Evolutionary conservation across 768 basidiomycete species (phyloP).

Genomic region (Boletus rufocinnamomeus): DNA sequence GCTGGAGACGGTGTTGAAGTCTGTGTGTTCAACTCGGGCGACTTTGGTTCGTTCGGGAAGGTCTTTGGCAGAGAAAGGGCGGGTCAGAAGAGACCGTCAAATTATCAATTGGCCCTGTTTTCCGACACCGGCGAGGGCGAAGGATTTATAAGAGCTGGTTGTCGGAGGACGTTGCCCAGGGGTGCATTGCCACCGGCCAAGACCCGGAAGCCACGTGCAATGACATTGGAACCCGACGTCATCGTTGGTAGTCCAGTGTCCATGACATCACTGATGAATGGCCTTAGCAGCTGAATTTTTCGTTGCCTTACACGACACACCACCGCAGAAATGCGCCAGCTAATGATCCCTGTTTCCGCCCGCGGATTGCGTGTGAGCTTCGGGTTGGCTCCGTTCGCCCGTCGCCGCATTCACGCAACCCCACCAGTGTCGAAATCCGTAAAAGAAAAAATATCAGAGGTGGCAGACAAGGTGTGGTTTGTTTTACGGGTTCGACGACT

Average conservation of each 20-base stretch:
- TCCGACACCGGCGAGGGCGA: no score
- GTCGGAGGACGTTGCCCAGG: no score
- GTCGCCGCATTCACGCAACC: conserved; percentile 35
- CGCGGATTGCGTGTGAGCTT: not conserved
- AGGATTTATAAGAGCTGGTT: no score
- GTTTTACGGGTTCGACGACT: not conserved
- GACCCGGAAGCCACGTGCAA: not conserved
- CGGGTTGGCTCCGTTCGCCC: conserved; percentile 1
- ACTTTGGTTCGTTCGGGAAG: not conserved
- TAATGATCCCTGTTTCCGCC: not conserved
- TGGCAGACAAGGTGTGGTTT: conserved; percentile 38
- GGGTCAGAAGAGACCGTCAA: no score
- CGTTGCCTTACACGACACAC: not conserved
- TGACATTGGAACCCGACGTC: conserved; percentile 1
- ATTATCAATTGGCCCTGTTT: no score
- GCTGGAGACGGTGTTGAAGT: not conserved
- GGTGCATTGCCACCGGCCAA: conserved; percentile 1
- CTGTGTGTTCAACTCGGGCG: not conserved
- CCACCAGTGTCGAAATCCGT: conserved; percentile 35
- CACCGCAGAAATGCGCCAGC: not conserved
- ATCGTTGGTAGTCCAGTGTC: not conserved
- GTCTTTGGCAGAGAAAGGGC: not conserved
- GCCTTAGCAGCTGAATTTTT: not conserved
- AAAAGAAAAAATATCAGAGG: conserved; percentile 42
- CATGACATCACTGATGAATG: conserved; percentile 7